These are phyloP conservation scores for Miscanthus sacchariflorus DNA, from an alignment of 202 grass and related monocot genomes.

Conservation along the genomic window DNA sequence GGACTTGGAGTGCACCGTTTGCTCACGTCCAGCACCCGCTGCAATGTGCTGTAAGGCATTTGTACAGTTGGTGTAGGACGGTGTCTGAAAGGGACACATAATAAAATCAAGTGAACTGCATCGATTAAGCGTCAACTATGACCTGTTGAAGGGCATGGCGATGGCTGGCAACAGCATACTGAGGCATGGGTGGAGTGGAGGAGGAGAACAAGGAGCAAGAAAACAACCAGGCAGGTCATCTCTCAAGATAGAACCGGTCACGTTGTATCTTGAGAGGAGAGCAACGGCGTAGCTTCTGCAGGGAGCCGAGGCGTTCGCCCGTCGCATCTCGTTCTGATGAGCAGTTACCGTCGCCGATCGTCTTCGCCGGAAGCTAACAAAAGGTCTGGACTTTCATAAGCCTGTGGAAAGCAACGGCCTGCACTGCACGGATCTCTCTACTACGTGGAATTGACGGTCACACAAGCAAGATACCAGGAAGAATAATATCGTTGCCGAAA, in stretches of 20 bases:
- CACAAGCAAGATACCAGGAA: neutral
- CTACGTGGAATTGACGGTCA: neutral
- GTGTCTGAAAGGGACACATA: slow-evolving; percentile 14
- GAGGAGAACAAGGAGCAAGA: slow-evolving; percentile 20
- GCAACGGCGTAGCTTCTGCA: slow-evolving; percentile 28
- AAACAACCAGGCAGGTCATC: slow-evolving; percentile 35
- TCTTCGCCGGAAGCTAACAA: slow-evolving; percentile 12
- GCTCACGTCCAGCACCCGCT: neutral
- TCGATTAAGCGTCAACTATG: neutral
- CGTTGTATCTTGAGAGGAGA: slow-evolving; percentile 13
- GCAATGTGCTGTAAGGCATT: neutral
- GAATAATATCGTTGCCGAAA: neutral
- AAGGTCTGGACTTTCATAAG: neutral
- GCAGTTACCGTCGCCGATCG: slow-evolving; percentile 18
- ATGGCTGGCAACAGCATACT: slow-evolving; percentile 18
- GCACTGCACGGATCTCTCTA: neutral
- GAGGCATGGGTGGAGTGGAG: neutral
- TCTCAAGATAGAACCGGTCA: neutral
- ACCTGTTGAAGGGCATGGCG: slow-evolving; percentile 1
- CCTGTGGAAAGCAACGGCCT: slow-evolving; percentile 8
- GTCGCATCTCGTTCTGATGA: slow-evolving; percentile 40
- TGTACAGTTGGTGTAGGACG: neutral
- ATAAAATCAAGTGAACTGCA: neutral
- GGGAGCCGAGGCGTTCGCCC: slow-evolving; percentile 10
- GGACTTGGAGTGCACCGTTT: slow-evolving; percentile 16